Percentiles rank a stretch among this genome's conserved stretches.
phyloP scores from a whole-genome alignment of 495 filamentous ascomycete species.

The Neurospora sp. region DNA sequence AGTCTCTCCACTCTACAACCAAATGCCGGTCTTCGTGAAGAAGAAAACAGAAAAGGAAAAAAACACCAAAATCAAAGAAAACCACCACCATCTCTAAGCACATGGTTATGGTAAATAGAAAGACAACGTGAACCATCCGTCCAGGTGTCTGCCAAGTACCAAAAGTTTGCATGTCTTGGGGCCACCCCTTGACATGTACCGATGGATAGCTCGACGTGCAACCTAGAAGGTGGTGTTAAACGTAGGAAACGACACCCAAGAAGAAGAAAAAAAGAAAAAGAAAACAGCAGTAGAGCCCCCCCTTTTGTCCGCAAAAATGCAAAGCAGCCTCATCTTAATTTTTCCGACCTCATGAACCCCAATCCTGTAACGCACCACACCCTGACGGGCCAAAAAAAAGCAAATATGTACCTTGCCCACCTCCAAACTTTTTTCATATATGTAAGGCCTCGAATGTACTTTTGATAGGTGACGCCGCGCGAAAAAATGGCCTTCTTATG shows the following conservation, averaged over 20 bases:
- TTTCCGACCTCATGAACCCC: conserved; percentile 14
- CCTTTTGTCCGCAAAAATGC: conserved; percentile 10
- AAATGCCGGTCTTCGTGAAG: neutral
- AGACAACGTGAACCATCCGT: neutral
- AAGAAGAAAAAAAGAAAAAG: conserved; percentile 1
- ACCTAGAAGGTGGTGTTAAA: neutral
- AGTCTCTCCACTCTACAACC: neutral
- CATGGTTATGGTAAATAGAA: neutral
- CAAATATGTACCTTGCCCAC: conserved; percentile 15
- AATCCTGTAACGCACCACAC: conserved; percentile 4
- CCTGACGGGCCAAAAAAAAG: conserved; percentile 12
- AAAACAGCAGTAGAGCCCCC: conserved; percentile 9
- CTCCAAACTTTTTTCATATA: conserved; percentile 17
- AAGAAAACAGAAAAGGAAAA: neutral
- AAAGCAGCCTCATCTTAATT: conserved; percentile 11
- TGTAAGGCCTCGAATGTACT: neutral
- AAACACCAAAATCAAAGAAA: neutral
- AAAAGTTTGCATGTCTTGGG: neutral
- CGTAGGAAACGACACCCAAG: neutral
- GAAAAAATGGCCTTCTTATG: neutral
- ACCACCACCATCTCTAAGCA: neutral
- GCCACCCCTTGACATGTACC: neutral
- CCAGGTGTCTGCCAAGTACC: neutral
- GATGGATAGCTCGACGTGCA: neutral
- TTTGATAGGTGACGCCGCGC: neutral